Base-by-base conservation (phyloP, 164 flowering plant genomes). In the Kalanchoe fedtschenkoi region DNA sequence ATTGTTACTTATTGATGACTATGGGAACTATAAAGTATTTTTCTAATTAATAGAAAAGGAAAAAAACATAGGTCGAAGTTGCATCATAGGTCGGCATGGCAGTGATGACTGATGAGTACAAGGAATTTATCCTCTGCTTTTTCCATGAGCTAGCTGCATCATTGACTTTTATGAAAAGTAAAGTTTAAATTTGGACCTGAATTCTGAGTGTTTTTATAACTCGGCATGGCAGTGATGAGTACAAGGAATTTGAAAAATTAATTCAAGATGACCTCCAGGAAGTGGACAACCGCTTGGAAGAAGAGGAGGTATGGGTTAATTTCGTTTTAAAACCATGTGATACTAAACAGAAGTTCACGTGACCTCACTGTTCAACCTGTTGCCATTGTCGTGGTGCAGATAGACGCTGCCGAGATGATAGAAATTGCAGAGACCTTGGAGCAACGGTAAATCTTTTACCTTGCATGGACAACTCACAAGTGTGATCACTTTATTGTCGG, bases 351-450 rank as follows among this genome's bases (percentile, higher is more conserved):
- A 33, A 9, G 38, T 5, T 33, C 1, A 9, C 24, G 16, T 24
- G 16, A 33, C 13, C 38, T 38, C 13, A 9, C 11, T n/a, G 11
- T 4, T 11, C 32, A 57, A 7, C 30, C 21, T 19, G 32, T 2
- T 51, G 38, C 22, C 8, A 26, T 47, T 46, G 51, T 46, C 13
- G 62, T 60, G n/a, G 60, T 65, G 68, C 81, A 92, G 95, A 60
- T 84, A 71, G 98, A 88, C 79, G 96, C 97, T n/a, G 97, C 98
- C 54, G 97, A 89, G 60, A 65, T 59, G 74, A 83, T 80, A 69
- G 90, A 93, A 74, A 93, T 77, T 66, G 88, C 77, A 6, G 97
- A 93, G 71, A 62, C 81, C 32, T 69, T 82, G 43, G 98, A 86
- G 69, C 96, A 89, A 68, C 83, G 73, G 98, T 89, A 69, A 77